These are phyloP conservation scores for Wickerhamomyces sp. DNA, from an alignment of 1,139 yeast species.

Conservation along the genomic window DNA sequence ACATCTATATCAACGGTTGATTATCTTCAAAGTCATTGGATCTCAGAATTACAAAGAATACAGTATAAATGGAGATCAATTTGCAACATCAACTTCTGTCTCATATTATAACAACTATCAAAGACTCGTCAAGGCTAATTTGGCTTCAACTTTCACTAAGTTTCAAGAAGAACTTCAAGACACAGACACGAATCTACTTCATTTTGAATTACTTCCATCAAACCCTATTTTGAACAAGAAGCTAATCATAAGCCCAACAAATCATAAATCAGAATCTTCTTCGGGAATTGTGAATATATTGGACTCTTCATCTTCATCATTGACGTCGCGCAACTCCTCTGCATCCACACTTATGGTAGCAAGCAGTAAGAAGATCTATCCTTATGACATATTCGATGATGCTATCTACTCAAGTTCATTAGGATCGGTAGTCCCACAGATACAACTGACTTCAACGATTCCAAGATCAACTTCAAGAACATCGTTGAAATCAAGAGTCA, in stretches of 20 bases:
- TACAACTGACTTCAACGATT: slow-evolving; percentile 2
- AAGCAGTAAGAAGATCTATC: slow-evolving; percentile 37
- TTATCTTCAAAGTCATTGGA: slow-evolving; percentile 65
- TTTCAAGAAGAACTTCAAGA: slow-evolving; percentile 2
- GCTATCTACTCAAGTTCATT: slow-evolving; percentile 58
- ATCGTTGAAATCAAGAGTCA: slow-evolving; percentile 1
- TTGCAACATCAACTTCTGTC: neutral
- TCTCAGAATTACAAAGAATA: slow-evolving; percentile 25
- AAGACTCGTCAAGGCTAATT: slow-evolving; percentile 9
- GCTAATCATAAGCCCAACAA: slow-evolving; percentile 34
- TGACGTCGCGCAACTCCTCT: slow-evolving; percentile 4
- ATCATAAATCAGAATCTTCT: neutral
- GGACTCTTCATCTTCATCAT: slow-evolving; percentile 25
- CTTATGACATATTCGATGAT: slow-evolving; percentile 74
- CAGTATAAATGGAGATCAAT: neutral
- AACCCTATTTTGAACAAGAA: slow-evolving; percentile 49
- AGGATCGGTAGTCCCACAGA: slow-evolving; percentile 9
- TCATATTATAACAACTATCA: slow-evolving; percentile 10
- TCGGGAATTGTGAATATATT: slow-evolving; percentile 12
- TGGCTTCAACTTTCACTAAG: slow-evolving; percentile 10
- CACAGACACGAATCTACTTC: slow-evolving; percentile 2
- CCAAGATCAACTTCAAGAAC: slow-evolving; percentile 3
- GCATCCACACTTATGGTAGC: slow-evolving; percentile 11
- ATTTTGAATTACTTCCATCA: slow-evolving; percentile 35
- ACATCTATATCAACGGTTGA: slow-evolving; percentile 58